Conservation (phyloP, 495 filamentous ascomycete genomes). For the Penicillium crystallinum region DNA sequence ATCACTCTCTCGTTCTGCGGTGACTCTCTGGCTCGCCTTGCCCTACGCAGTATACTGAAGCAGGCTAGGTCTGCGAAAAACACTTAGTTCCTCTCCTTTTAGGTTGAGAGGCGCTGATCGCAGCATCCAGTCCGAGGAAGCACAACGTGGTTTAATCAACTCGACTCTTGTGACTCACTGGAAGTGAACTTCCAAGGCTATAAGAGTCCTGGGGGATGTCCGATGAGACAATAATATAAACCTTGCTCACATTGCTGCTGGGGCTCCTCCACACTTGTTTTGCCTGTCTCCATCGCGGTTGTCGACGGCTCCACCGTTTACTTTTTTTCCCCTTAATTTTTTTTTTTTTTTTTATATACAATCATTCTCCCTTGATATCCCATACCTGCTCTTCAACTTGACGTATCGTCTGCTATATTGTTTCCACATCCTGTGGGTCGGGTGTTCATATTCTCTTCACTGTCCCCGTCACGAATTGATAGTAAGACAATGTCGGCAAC, state of each 20-base stretch:
- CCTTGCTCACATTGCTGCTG: not conserved
- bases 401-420: not conserved
- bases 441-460: not conserved
- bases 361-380: not conserved
- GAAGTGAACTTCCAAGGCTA: not conserved
- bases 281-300: constrained; percentile 14
- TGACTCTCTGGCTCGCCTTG: constrained; percentile 6
- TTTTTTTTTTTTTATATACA: not conserved
- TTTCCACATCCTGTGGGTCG: not conserved
- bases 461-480: not conserved
- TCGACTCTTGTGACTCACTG: constrained; percentile 4
- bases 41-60: not conserved
- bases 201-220: not conserved
- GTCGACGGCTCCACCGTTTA: constrained; percentile 27
- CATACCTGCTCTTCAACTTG: not conserved
- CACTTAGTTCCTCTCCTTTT: not conserved
- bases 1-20: constrained; percentile 6
- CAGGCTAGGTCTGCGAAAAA: not conserved
- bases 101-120: not conserved
- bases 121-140: not conserved
- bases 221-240: not conserved
- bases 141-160: not conserved
- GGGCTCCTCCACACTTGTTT: constrained; percentile 9
- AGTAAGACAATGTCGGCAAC: constrained; percentile 13
- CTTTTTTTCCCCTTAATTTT: constrained; percentile 9